Base-by-base conservation (phyloP, 225 moss, liverwort and hornwort species). In the Sphagnum tenellum region DNA sequence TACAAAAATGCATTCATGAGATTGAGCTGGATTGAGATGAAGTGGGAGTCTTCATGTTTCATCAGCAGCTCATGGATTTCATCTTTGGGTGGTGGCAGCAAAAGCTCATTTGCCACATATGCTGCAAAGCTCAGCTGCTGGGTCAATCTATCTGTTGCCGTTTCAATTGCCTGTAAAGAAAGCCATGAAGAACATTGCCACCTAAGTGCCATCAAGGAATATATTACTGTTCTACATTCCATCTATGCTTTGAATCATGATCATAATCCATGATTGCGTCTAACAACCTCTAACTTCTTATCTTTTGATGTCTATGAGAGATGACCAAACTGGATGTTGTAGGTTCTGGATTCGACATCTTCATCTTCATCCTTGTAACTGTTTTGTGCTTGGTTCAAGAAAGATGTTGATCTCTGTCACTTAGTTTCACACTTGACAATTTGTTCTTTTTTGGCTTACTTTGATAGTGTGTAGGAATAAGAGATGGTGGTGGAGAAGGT, bases 1-100 rank as follows among this genome's bases (percentile, higher is more conserved):
- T 86, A 86, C 2, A 86, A 70, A 66, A 86, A 86, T 67, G 86
- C 82, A 61, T 86, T 86, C 50, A 82, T 12, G 46, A 86, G 82
- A 56, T 86, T 86, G 71, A 86, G 66, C 50, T 86, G 82, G 68
- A 82, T 71, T 45, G 86, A 86, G 82, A 82, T 79, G 57, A 76
- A 79, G 64, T 86, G 77, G 8, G 66, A 75, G 71, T 84, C 73
- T 61, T 74, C 86, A 50, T 80, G 12, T 69, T 82, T 86, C 77
- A 66, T 75, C 12, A 74, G 77, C 81, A 86, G 76, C 61, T 56
- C 73, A 46, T 76, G 66, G 62, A 80, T 62, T 52, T 79, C 79
- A 48, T 71, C 82, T 66, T 86, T 82, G 2, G 75, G 86, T 65
- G 77, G 54, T 68, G 86, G 86, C 69, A 86, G 74, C 46, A 86